Base-by-base conservation (phyloP, 2,329 filamentous ascomycete genomes). In the Graphilbum sp. region DNA sequence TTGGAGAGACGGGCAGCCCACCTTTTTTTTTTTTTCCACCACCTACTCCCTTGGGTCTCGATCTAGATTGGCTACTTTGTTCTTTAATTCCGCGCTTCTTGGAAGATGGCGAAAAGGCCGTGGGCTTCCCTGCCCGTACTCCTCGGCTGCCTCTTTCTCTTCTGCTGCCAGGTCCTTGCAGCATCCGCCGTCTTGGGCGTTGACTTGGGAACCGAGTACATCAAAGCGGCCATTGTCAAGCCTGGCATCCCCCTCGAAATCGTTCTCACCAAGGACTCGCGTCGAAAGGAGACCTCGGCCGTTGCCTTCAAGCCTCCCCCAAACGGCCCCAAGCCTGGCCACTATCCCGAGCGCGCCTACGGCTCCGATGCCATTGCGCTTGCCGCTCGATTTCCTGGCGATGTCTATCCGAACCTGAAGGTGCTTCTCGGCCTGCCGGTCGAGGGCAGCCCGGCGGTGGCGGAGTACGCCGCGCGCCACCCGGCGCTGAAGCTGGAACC, bases 201-300 rank as follows among this genome's bases (percentile, higher is more conserved):
- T 51, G 90, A 98, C 60, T 69, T 98, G 39, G 90, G 90, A 48
- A 95, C 90, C 40, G 85, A 94, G 57, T 95, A 93, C 62, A 82
- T 98, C 63, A 98, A 96, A 65, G 88, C 88, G 21, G 78, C 83
- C 13, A 73, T 98, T 32, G 88, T 98, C 44, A 96, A 96, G 63
- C 90, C 90, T 2, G 90, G 90, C 43, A 88, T 93, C 37, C 90
- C 90, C 11, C 83, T 98, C 54, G 90, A 98, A 49, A 96, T 98
- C 47, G 88, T 98, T 56, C 72, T 95, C 40, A 95, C 87, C 23
- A 98, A 96, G 57, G 90, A 98, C 62, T 95, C 90, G 23, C 83
- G 93, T 58, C 80, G 90, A 53, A 98, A 98, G 66, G 90, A 98
- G 58, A 73, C 72, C 19, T 84, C 87, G 2, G 87, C 86, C 32